A percentile compares a stretch with the other conserved stretches of the same genome.
Conservation (phyloP, 164 flowering plant species). For the Cinnamomum micranthum region DNA sequence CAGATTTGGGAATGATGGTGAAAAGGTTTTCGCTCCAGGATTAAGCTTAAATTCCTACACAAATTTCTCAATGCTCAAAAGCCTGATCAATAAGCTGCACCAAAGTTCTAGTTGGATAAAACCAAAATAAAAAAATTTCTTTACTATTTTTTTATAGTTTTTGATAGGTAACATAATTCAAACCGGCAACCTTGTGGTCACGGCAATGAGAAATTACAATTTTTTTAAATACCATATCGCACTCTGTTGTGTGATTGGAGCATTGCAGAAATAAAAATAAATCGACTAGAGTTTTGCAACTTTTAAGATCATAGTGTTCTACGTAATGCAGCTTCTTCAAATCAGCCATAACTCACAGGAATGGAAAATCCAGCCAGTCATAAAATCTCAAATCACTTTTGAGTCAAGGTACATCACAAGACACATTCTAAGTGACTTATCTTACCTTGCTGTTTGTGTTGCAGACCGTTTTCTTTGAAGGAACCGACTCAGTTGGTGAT, state of each 20-base stretch:
- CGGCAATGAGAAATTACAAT: too few relatives aligned
- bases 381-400: neutral
- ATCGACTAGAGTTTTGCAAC: neutral
- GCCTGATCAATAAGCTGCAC: neutral
- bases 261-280: too few relatives aligned
- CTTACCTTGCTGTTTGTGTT: conserved; percentile 45
- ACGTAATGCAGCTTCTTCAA: neutral
- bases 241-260: neutral
- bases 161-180: too few relatives aligned
- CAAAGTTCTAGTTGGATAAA: neutral
- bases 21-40: conserved; percentile 74
- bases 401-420: neutral
- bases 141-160: too few relatives aligned
- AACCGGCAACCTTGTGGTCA: too few relatives aligned
- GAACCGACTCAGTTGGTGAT: conserved; percentile 22
- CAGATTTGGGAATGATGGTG: conserved; percentile 44
- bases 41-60: conserved; percentile 78
- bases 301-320: neutral
- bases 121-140: too few relatives aligned
- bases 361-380: neutral
- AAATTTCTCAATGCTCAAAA: neutral
- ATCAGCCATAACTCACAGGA: neutral
- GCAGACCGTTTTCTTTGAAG: conserved; percentile 26
- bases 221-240: too few relatives aligned
- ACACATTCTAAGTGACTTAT: neutral